Percentiles rank a stretch among this genome's conserved stretches.
Evolutionary conservation across 495 filamentous ascomycete genomes (phyloP).

Genomic region (Hapsidospora chrysogenum): DNA sequence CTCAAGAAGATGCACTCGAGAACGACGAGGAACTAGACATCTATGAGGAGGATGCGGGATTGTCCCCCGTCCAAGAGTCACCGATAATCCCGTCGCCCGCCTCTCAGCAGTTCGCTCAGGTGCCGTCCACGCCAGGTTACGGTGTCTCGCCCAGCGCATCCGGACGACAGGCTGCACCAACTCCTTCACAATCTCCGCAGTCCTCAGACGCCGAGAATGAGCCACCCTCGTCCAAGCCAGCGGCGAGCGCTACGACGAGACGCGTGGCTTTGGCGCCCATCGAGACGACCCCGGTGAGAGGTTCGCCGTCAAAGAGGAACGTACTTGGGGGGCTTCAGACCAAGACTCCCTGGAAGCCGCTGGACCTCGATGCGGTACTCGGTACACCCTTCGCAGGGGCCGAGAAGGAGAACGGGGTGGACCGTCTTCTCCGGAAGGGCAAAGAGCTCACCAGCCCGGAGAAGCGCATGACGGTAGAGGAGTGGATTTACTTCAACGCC

Average conservation of each 20-base stretch:
- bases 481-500: constrained; percentile 80
- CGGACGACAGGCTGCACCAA: constrained; percentile 20
- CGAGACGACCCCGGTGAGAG: constrained; percentile 31
- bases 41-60: constrained; percentile 4
- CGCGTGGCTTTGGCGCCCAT: constrained; percentile 31
- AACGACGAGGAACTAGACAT: constrained; percentile 5
- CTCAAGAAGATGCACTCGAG: constrained; percentile 5
- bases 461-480: constrained; percentile 78
- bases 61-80: constrained; percentile 3
- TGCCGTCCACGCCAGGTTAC: constrained; percentile 19
- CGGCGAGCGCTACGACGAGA: constrained; percentile 15
- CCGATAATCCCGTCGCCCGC: constrained; percentile 14
- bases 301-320: constrained; percentile 50
- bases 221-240: constrained; percentile 46
- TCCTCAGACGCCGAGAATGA: constrained; percentile 71
- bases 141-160: constrained; percentile 9
- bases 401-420: constrained; percentile 32
- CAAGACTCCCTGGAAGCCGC: constrained; percentile 49
- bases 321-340: constrained; percentile 40
- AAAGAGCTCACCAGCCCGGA: constrained; percentile 54
- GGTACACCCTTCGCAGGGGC: constrained; percentile 23
- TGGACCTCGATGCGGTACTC: constrained; percentile 54
- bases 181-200: constrained; percentile 49
- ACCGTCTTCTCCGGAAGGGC: constrained; percentile 28
- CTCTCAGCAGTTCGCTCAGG: constrained; percentile 2